These are phyloP conservation scores for Clitoria ternatea DNA, from an alignment of 306 rosid species.

Conservation along the genomic window DNA sequence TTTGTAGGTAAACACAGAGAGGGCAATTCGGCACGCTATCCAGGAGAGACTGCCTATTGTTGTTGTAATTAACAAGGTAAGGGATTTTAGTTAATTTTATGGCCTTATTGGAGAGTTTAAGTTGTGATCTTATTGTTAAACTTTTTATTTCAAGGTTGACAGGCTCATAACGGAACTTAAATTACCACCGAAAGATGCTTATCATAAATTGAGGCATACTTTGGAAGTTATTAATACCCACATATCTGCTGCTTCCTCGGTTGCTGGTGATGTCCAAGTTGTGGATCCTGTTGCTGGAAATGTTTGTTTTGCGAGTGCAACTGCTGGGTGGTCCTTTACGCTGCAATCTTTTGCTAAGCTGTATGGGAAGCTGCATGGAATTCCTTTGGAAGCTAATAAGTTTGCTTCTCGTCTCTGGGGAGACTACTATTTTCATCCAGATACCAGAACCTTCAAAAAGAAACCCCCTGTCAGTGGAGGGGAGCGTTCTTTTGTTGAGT, in stretches of 20 bases:
- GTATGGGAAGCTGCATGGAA: slow-evolving; percentile 85
- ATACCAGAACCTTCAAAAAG: slow-evolving; percentile 70
- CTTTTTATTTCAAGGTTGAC: slow-evolving; percentile 62
- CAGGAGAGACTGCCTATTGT: slow-evolving; percentile 88
- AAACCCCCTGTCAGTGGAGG: slow-evolving; percentile 88
- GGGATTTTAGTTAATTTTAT: neutral
- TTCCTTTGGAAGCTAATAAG: slow-evolving; percentile 68
- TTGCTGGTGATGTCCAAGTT: slow-evolving; percentile 85
- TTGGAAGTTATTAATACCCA: slow-evolving; percentile 83
- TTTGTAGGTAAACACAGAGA: slow-evolving; percentile 85
- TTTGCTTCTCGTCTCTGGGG: slow-evolving; percentile 97
- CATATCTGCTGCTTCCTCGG: slow-evolving; percentile 82
- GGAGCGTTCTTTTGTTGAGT: slow-evolving; percentile 93
- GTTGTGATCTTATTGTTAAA: slow-evolving; percentile 12
- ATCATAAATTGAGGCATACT: slow-evolving; percentile 87
- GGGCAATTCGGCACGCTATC: slow-evolving; percentile 98
- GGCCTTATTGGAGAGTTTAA: neutral
- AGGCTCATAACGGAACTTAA: slow-evolving; percentile 93
- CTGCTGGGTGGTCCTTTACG: slow-evolving; percentile 98
- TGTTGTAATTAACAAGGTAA: slow-evolving; percentile 90
- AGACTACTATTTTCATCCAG: slow-evolving; percentile 78
- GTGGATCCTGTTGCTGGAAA: slow-evolving; percentile 92
- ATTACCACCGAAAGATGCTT: slow-evolving; percentile 94
- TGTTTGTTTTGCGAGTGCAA: slow-evolving; percentile 92
- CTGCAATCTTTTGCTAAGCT: slow-evolving; percentile 89